Evolutionary conservation across 495 filamentous ascomycete species (phyloP).

Genomic region (Annulohypoxylon bovei): DNA sequence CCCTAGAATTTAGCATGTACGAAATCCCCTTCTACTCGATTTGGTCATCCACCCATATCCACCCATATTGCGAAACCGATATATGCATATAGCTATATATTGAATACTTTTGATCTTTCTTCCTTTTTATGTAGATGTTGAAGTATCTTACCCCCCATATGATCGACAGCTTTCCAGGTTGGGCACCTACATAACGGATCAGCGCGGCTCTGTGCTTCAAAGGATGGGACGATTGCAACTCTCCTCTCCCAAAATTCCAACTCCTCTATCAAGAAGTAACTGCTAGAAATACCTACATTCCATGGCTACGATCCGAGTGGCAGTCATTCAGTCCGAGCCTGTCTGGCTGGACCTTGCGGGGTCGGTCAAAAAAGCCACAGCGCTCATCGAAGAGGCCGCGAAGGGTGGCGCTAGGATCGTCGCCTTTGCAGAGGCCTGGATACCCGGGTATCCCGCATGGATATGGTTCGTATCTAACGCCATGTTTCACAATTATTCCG

Average conservation of each 20-base stretch:
- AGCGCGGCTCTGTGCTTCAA: neutral
- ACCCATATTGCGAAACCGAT: too few relatives aligned
- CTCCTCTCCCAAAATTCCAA: neutral
- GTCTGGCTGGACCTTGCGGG: conserved; percentile 63
- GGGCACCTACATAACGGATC: conserved; percentile 26
- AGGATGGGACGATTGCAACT: conserved; percentile 9
- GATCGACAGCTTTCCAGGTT: neutral
- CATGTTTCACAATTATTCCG: neutral
- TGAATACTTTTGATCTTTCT: neutral
- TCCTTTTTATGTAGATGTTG: neutral
- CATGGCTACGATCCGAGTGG: conserved; percentile 50
- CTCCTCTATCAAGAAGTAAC: neutral
- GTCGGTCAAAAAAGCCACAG: conserved; percentile 60
- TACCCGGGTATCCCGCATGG: conserved; percentile 67
- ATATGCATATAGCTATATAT: neutral
- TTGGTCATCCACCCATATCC: too few relatives aligned
- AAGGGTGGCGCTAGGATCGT: conserved; percentile 60
- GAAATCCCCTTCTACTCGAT: neutral
- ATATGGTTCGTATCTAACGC: conserved; percentile 59
- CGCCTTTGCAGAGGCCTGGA: conserved; percentile 65
- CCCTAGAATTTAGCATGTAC: neutral
- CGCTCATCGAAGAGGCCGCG: conserved; percentile 63
- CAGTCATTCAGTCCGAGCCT: conserved; percentile 63
- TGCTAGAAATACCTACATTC: neutral
- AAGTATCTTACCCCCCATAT: neutral